A percentile compares a stretch with the other conserved stretches of the same genome.
Conservation (phyloP, 192 early-diverging fungal species). For the Backusella psychrophila region DNA sequence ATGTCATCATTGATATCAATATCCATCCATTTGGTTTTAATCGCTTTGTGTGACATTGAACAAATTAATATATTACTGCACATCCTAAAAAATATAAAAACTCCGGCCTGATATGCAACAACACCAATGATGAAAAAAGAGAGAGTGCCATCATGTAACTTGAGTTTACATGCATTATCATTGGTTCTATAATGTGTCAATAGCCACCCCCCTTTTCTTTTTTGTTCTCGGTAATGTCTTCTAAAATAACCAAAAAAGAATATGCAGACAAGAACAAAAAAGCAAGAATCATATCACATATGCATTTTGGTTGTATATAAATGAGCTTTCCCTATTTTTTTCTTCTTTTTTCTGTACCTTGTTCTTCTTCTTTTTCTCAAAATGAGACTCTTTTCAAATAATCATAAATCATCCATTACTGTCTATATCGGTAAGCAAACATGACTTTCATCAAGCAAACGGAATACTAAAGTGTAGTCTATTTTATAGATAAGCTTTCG, state of each 20-base stretch:
- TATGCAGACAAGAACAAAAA: not conserved
- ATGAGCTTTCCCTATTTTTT: not conserved
- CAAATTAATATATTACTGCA: not conserved
- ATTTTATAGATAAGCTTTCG: slow-evolving; percentile 29
- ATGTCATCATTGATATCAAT: not conserved
- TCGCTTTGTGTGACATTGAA: not conserved
- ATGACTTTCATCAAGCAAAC: too few relatives aligned
- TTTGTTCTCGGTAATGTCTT: not conserved
- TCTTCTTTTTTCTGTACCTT: not conserved
- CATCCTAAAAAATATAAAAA: not conserved
- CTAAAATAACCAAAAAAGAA: slow-evolving; percentile 4
- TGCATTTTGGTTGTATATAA: not conserved
- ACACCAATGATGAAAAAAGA: not conserved
- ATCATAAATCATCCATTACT: slow-evolving; percentile 30
- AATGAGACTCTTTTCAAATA: slow-evolving; percentile 37
- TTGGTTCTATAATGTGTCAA: not conserved
- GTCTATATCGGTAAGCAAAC: slow-evolving; percentile 27
- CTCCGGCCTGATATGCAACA: not conserved
- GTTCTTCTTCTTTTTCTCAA: not conserved
- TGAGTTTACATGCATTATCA: not conserved
- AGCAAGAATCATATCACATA: not conserved
- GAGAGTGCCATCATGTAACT: not conserved
- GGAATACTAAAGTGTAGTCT: not conserved
- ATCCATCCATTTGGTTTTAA: not conserved
- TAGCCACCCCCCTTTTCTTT: not conserved